Evolutionary conservation across 768 basidiomycete species (phyloP), one percentile per base, ranked within the genome.

Genomic region (Boletus rubescentipes): DNA sequence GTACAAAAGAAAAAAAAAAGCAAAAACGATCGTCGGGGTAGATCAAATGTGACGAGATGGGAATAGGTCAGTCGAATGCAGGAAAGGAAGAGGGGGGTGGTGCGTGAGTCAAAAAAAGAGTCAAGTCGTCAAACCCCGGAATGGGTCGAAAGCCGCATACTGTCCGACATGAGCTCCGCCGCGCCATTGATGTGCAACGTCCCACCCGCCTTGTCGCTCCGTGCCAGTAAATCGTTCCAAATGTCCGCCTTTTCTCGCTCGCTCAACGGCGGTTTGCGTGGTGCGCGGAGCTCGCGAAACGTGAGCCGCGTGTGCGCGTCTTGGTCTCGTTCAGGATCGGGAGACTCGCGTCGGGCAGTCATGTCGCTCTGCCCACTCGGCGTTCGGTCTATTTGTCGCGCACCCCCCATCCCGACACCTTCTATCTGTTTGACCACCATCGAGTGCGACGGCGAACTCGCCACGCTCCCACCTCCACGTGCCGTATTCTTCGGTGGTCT

Each of bases 211-310:
- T 70, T 69, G 38, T 77, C 85, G 61, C 88, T 89, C 60, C 79
- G 75, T 64, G 81, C 78, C 55, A 90, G 68, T 50, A 91, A 61
- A 55, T 84, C 84, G 51, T 87, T 79, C 88, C 87, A 91, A 61
- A 80, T 81, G 12, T 78, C 81, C 8, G 79, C 77, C 73, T 91
- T 91, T 72, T 91, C 87, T 61, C 80, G 71, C 65, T 89, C 86
- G 23, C 82, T 82, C 65, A 85, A 67, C 39, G 69, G 75, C 21
- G 68, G 67, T 49, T 70, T 67, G 46, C 69, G 68, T 29, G 65
- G 66, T 29, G 55, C 61, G n/a, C 69, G 61, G 21, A 83, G 61
- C 59, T 81, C 76, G 12, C 83, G 77, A 71, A 81, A 85, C 40
- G 72, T 79, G 43, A 78, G 44, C 20, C 66, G 68, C 9, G 54